phyloP scores from a whole-genome alignment of 352 stramenopile species.

The Phytophthora multivora region DNA sequence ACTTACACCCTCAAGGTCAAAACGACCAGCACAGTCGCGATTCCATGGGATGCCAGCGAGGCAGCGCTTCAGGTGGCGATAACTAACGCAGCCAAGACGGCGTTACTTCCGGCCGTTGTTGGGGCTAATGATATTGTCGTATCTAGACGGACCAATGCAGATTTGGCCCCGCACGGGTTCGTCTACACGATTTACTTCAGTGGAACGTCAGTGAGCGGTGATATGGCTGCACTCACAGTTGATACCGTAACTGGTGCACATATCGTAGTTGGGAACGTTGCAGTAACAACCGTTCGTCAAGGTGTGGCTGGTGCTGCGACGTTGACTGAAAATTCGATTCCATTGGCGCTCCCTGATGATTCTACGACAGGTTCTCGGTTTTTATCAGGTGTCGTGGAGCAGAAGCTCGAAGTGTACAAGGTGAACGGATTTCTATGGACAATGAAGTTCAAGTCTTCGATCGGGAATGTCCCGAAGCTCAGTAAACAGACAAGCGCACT shows the following conservation, averaged over 20 bases:
- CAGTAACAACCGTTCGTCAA: constrained; percentile 34
- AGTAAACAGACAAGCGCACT: constrained; percentile 28
- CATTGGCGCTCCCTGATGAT: constrained; percentile 44
- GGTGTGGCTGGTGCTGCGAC: constrained; percentile 34
- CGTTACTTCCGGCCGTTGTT: constrained; percentile 25
- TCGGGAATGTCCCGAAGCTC: constrained; percentile 66
- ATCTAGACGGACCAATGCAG: constrained; percentile 47
- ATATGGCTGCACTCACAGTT: constrained; percentile 36
- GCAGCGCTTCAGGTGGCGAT: constrained; percentile 24
- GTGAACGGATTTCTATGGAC: constrained; percentile 83
- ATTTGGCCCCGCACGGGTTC: constrained; percentile 53
- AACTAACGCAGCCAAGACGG: constrained; percentile 24
- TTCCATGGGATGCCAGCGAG: constrained; percentile 70
- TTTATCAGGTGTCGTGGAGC: constrained; percentile 33
- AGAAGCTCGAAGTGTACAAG: constrained; percentile 62
- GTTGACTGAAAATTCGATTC: constrained; percentile 52
- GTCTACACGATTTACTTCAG: constrained; percentile 84
- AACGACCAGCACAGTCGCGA: constrained; percentile 34
- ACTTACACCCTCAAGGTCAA: constrained; percentile 53
- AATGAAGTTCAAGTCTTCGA: constrained; percentile 79
- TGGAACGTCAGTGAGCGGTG: constrained; percentile 43
- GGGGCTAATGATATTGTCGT: constrained; percentile 52
- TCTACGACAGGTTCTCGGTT: constrained; percentile 36
- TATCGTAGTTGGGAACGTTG: constrained; percentile 43
- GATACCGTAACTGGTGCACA: constrained; percentile 1